phyloP scores from a whole-genome alignment of 371 early-diverging fungal genomes.

The Batkoa obscura region DNA sequence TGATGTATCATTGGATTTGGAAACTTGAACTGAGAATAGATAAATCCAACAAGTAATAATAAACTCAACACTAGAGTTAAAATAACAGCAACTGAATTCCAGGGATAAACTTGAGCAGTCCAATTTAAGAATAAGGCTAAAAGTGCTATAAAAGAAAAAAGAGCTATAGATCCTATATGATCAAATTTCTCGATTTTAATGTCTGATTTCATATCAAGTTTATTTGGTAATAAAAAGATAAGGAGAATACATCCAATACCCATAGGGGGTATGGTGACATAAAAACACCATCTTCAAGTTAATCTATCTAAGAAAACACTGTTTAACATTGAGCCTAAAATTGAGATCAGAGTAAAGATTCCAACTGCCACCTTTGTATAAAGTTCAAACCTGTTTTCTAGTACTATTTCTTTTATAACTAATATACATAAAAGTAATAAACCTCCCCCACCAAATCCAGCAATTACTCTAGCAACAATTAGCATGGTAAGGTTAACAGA shows the following conservation, averaged over 20 bases:
- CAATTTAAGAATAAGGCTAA: constrained; percentile 8
- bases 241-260: constrained; percentile 27
- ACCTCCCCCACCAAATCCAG: constrained; percentile 71
- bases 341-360: constrained; percentile 33
- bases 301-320: constrained; percentile 42
- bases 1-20: constrained; percentile 34
- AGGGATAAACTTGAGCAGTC: constrained; percentile 28
- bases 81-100: constrained; percentile 32
- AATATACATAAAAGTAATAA: constrained; percentile 42
- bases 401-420: constrained; percentile 28
- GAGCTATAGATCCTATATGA: neutral
- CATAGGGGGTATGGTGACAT: constrained; percentile 54
- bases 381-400: constrained; percentile 17
- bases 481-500: constrained; percentile 28
- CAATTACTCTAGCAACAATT: constrained; percentile 48
- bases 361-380: constrained; percentile 29
- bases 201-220: constrained; percentile 29
- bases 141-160: neutral
- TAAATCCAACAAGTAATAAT: constrained; percentile 37
- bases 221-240: constrained; percentile 24
- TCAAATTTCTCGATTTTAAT: too few relatives aligned
- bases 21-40: constrained; percentile 27
- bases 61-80: constrained; percentile 31
- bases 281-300: constrained; percentile 47
- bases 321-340: constrained; percentile 50